Percentiles rank a stretch among this genome's conserved stretches.
phyloP scores from a whole-genome alignment of 139 green algal genomes.

The Chlamydomonas urium region DNA sequence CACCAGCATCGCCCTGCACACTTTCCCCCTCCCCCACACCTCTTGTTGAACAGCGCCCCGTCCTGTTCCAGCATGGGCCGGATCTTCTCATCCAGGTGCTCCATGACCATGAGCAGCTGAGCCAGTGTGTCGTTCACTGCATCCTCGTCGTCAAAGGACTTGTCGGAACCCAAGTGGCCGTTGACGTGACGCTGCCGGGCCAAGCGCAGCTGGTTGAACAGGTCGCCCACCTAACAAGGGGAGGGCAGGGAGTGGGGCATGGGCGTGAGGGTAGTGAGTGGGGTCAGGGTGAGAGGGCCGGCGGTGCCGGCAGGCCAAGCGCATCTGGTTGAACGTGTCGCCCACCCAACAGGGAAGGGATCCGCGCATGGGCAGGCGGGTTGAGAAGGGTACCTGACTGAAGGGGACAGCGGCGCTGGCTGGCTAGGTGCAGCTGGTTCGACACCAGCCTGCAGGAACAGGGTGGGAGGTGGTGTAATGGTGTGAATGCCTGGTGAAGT shows the following conservation, averaged over 20 bases:
- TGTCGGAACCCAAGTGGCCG: constrained; percentile 11
- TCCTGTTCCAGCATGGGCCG: constrained; percentile 80
- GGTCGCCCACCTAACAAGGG: constrained; percentile 61
- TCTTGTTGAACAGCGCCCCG: constrained; percentile 77
- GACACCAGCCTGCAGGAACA: too few relatives aligned
- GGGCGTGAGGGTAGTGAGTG: not conserved
- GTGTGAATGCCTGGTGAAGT: too few relatives aligned
- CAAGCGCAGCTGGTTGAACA: constrained; percentile 86
- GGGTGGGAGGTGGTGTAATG: too few relatives aligned
- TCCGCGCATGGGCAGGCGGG: too few relatives aligned
- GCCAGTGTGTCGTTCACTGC: constrained; percentile 66
- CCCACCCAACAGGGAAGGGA: too few relatives aligned
- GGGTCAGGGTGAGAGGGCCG: not conserved
- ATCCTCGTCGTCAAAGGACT: constrained; percentile 37
- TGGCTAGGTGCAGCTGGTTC: too few relatives aligned
- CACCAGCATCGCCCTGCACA: not conserved
- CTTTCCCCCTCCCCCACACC: constrained; percentile 13
- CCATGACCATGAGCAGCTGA: constrained; percentile 87
- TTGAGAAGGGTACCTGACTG: too few relatives aligned
- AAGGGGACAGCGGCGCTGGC: too few relatives aligned
- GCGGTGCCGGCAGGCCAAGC: not conserved
- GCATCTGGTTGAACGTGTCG: too few relatives aligned
- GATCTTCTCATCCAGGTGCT: constrained; percentile 80
- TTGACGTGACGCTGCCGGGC: constrained; percentile 39
- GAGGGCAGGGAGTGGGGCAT: too few relatives aligned